A percentile compares a stretch with the other conserved stretches of the same genome.
phyloP scores from a whole-genome alignment of 768 basidiomycete species.

The Peribolospora kevripleyi region DNA sequence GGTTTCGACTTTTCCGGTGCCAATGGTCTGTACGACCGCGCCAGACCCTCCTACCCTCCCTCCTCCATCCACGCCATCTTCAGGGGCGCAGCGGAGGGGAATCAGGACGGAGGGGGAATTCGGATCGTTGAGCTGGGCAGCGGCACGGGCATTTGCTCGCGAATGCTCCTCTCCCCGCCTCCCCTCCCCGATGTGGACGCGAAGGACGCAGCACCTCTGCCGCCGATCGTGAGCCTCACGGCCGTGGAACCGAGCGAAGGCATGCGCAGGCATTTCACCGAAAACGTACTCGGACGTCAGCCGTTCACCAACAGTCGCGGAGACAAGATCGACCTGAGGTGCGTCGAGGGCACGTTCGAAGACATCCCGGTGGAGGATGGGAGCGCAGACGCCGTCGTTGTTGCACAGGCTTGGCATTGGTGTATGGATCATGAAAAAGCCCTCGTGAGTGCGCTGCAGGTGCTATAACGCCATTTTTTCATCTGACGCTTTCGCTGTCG shows the following conservation, averaged over 20 bases:
- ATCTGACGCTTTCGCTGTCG: too few relatives aligned
- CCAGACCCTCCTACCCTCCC: constrained; percentile 57
- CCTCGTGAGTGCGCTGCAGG: constrained; percentile 18
- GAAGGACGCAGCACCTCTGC: constrained; percentile 13
- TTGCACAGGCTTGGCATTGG: constrained; percentile 72
- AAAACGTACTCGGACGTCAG: constrained; percentile 21
- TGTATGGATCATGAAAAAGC: constrained; percentile 54
- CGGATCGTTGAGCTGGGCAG: constrained; percentile 24
- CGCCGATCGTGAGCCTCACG: constrained; percentile 29
- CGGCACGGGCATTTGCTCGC: constrained; percentile 74
- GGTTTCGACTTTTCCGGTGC: background rate
- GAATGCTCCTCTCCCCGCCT: constrained; percentile 34
- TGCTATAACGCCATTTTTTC: too few relatives aligned
- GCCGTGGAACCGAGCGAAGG: constrained; percentile 64
- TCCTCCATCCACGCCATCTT: background rate
- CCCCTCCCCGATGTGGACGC: constrained; percentile 30
- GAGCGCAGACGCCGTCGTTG: constrained; percentile 45
- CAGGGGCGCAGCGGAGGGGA: too few relatives aligned
- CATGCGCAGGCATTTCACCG: constrained; percentile 50
- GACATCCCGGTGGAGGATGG: constrained; percentile 33
- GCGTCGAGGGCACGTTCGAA: constrained; percentile 47
- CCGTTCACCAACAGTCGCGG: too few relatives aligned
- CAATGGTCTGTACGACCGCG: constrained; percentile 24
- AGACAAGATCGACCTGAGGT: constrained; percentile 20
- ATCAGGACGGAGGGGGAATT: too few relatives aligned